phyloP scores from a whole-genome alignment of 805 yeast genomes.

The Wickerhamia fluorescens region DNA sequence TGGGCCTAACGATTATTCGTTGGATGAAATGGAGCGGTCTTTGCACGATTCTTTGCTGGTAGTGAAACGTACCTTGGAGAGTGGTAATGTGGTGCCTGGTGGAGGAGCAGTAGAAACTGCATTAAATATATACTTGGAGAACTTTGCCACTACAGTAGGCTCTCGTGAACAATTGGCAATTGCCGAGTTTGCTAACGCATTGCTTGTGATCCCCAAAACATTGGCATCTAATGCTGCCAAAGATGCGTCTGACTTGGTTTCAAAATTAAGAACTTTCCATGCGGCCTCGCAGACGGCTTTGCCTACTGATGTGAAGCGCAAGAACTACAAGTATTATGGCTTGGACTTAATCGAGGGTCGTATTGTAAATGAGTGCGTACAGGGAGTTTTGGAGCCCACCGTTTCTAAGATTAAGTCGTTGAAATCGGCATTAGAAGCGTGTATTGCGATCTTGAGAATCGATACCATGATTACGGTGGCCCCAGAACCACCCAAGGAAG shows the following conservation, averaged over 20 bases:
- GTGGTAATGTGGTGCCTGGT: conserved; percentile 94
- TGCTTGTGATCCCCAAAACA: conserved; percentile 91
- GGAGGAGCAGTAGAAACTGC: conserved; percentile 99
- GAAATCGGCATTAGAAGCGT: conserved; percentile 95
- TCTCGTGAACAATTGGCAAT: conserved; percentile 97
- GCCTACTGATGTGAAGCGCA: conserved; percentile 76
- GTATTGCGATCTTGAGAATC: conserved; percentile 93
- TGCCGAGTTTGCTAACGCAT: conserved; percentile 91
- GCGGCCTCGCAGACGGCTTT: conserved; percentile 88
- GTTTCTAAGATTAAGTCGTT: conserved; percentile 86
- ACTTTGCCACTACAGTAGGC: conserved; percentile 96
- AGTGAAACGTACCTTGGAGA: conserved; percentile 91
- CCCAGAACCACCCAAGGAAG: conserved; percentile 90
- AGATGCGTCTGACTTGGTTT: conserved; percentile 90
- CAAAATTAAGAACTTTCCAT: conserved; percentile 93
- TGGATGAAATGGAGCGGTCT: conserved; percentile 98
- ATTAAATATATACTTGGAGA: conserved; percentile 87
- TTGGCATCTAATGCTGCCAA: conserved; percentile 96
- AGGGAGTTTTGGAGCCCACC: conserved; percentile 95
- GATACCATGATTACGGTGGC: conserved; percentile 98
- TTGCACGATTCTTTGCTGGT: conserved; percentile 91
- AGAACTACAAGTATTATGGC: conserved; percentile 85
- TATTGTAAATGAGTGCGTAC: conserved; percentile 73
- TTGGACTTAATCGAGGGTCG: conserved; percentile 87
- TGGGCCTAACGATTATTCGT: conserved; percentile 90